Conservation (phyloP, 1,139 yeast genomes). For the Arxiozyma telluris region DNA sequence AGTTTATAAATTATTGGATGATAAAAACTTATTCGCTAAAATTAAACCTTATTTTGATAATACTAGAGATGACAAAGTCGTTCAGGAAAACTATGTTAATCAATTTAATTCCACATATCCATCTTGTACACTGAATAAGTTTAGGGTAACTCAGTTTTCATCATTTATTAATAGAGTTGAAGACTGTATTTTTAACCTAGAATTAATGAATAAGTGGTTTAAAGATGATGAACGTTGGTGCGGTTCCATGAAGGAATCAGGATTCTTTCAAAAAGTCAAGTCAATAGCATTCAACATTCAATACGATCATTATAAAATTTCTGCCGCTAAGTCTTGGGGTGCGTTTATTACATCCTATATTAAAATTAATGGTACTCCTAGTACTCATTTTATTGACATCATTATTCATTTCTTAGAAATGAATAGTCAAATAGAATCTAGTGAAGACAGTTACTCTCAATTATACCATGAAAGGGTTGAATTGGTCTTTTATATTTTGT, state of each 20-base stretch:
- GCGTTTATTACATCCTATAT: constrained; percentile 62
- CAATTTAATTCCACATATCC: constrained; percentile 46
- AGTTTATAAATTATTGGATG: constrained; percentile 39
- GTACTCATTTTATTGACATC: constrained; percentile 36
- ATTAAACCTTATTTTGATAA: constrained; percentile 33
- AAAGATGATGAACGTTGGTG: constrained; percentile 43
- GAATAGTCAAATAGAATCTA: constrained; percentile 26
- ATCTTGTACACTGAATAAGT: constrained; percentile 41
- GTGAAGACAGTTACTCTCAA: constrained; percentile 19
- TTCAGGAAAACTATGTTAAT: constrained; percentile 39
- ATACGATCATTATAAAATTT: constrained; percentile 55
- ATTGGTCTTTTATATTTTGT: constrained; percentile 56
- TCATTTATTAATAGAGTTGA: constrained; percentile 45
- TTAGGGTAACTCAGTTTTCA: constrained; percentile 41
- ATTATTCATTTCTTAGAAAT: constrained; percentile 44
- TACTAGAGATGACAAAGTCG: constrained; percentile 37
- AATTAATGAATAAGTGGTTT: constrained; percentile 55
- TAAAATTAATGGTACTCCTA: constrained; percentile 29
- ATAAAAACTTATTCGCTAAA: constrained; percentile 32
- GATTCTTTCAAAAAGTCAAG: constrained; percentile 44
- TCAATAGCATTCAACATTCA: constrained; percentile 59
- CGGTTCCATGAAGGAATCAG: constrained; percentile 25
- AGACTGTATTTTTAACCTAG: constrained; percentile 50
- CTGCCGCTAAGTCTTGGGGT: constrained; percentile 68
- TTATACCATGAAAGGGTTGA: constrained; percentile 59